phyloP scores from a whole-genome alignment of 306 rosid species.

The Acacia crassicarpa region DNA sequence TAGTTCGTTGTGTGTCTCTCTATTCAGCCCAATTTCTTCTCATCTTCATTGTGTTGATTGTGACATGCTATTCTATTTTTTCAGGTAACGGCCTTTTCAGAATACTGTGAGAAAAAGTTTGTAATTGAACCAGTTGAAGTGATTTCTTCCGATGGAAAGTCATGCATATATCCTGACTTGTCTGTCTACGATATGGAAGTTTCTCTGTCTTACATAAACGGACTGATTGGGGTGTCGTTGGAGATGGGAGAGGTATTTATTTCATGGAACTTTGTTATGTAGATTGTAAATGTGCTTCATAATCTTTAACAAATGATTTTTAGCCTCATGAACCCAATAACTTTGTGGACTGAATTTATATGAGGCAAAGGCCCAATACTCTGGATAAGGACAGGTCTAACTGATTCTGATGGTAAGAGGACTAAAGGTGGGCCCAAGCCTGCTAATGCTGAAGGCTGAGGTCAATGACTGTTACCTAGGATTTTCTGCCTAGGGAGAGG shows the following conservation, averaged over 20 bases:
- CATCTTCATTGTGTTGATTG: slow-evolving; percentile 23
- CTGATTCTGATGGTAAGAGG: neutral
- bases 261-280: neutral
- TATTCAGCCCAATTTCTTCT: slow-evolving; percentile 9
- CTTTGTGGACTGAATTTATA: neutral
- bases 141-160: slow-evolving; percentile 68
- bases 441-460: neutral
- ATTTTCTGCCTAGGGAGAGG: neutral
- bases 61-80: slow-evolving; percentile 30
- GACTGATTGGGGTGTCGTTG: slow-evolving; percentile 73
- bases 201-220: slow-evolving; percentile 67
- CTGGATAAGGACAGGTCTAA: neutral
- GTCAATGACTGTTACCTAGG: neutral
- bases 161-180: slow-evolving; percentile 75
- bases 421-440: neutral
- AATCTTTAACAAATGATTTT: neutral
- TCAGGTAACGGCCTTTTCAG: slow-evolving; percentile 81
- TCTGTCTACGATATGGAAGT: slow-evolving; percentile 85
- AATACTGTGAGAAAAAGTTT: slow-evolving; percentile 69
- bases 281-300: neutral
- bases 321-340: neutral
- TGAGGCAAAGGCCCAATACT: neutral
- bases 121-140: slow-evolving; percentile 94
- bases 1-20: slow-evolving; percentile 14
- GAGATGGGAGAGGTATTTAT: slow-evolving; percentile 72